Evolutionary conservation across 192 early-diverging fungal species (phyloP).

Genomic region (Cetraspora pellucida): DNA sequence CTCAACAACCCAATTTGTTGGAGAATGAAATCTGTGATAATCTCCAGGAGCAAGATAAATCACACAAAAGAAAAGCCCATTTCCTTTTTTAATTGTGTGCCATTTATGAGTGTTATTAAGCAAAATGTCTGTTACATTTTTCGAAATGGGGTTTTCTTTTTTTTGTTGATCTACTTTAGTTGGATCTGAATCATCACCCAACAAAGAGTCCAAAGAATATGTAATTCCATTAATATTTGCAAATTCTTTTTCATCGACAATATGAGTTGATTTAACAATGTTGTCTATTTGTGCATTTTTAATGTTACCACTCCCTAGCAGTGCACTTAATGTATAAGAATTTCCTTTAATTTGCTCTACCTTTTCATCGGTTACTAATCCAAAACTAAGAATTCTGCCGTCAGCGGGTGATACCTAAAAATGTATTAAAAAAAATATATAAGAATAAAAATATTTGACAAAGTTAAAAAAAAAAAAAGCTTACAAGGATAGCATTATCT

Average conservation of each 20-base stretch:
- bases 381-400: slow-evolving; percentile 88
- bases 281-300: not conserved
- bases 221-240: slow-evolving; percentile 85
- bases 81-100: slow-evolving; percentile 52
- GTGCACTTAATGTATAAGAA: slow-evolving; percentile 85
- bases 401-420: slow-evolving; percentile 83
- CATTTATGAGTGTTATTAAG: too few species aligned
- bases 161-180: slow-evolving; percentile 42
- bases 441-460: not conserved
- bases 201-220: slow-evolving; percentile 76
- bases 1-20: slow-evolving; percentile 91
- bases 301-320: slow-evolving; percentile 66
- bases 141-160: slow-evolving; percentile 10
- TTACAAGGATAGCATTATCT: slow-evolving; percentile 64
- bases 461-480: slow-evolving; percentile 2
- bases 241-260: slow-evolving; percentile 81
- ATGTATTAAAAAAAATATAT: not conserved
- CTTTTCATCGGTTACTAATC: slow-evolving; percentile 71
- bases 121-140: slow-evolving; percentile 15
- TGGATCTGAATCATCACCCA: slow-evolving; percentile 56
- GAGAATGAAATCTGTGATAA: slow-evolving; percentile 99
- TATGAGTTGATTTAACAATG: slow-evolving; percentile 5
- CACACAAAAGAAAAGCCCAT: slow-evolving; percentile 85
- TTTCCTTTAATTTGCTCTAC: slow-evolving; percentile 96
- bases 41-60: slow-evolving; percentile 98